A percentile compares a stretch with the other conserved stretches of the same genome.
phyloP scores from a whole-genome alignment of 139 green algal species.

The Picochlorum sp. region DNA sequence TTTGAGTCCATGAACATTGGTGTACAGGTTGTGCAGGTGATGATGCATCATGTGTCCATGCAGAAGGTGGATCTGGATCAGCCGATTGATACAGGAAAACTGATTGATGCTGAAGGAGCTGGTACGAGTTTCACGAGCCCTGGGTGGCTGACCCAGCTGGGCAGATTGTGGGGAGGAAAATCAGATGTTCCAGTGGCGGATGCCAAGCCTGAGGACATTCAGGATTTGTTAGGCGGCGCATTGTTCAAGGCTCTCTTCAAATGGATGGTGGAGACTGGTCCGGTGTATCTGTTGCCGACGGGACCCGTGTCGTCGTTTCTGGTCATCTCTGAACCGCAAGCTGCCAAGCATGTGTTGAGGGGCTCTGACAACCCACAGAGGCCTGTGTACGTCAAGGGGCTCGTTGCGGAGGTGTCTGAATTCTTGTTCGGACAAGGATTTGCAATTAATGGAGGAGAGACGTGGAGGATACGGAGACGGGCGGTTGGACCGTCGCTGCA shows the following conservation, averaged over 20 bases:
- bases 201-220: slow-evolving; percentile 91
- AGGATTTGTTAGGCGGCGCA: slow-evolving; percentile 91
- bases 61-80: slow-evolving; percentile 29
- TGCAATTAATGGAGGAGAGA: slow-evolving; percentile 78
- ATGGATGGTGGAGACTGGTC: slow-evolving; percentile 80
- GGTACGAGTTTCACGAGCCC: slow-evolving; percentile 61
- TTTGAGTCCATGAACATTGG: too few species aligned
- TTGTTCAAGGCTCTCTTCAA: slow-evolving; percentile 89
- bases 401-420: slow-evolving; percentile 83
- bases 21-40: neutral
- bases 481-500: slow-evolving; percentile 91
- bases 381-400: slow-evolving; percentile 79
- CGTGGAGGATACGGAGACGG: slow-evolving; percentile 67
- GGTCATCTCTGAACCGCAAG: slow-evolving; percentile 82
- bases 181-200: slow-evolving; percentile 90
- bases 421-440: slow-evolving; percentile 98
- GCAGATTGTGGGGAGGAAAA: slow-evolving; percentile 78
- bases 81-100: slow-evolving; percentile 40
- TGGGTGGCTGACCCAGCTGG: slow-evolving; percentile 84
- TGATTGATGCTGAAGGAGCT: slow-evolving; percentile 72
- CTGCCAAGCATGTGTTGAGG: slow-evolving; percentile 91
- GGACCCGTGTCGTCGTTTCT: slow-evolving; percentile 79
- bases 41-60: neutral
- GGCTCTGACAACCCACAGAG: slow-evolving; percentile 68
- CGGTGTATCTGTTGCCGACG: slow-evolving; percentile 90